Percentiles rank a stretch among this genome's conserved stretches.
phyloP scores from a whole-genome alignment of 768 basidiomycete species.

The Amanita phalloides region DNA sequence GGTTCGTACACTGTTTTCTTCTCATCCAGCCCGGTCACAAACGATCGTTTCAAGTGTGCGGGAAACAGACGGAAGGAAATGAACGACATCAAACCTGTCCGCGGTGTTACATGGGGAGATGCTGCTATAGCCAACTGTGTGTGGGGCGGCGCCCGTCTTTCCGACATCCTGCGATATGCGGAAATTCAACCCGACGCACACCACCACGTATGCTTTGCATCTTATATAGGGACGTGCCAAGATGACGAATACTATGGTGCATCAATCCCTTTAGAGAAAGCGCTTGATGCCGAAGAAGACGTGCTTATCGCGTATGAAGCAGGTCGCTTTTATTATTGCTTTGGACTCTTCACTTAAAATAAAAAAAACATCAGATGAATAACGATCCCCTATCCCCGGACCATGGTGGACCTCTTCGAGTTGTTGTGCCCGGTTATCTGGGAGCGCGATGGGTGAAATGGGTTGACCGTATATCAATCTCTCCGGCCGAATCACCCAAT shows the following conservation, averaged over 20 bases:
- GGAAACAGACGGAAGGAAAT: slow-evolving; percentile 53
- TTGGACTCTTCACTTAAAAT: not conserved
- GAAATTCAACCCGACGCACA: slow-evolving; percentile 24
- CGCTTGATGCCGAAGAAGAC: slow-evolving; percentile 32
- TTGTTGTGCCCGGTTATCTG: slow-evolving; percentile 55
- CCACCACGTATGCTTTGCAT: slow-evolving; percentile 50
- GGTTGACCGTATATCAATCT: slow-evolving; percentile 50
- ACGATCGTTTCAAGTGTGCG: slow-evolving; percentile 32
- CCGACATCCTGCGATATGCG: slow-evolving; percentile 39
- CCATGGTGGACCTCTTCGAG: slow-evolving; percentile 57
- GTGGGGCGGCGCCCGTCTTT: slow-evolving; percentile 53
- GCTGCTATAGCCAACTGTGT: slow-evolving; percentile 61
- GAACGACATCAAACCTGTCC: slow-evolving; percentile 29
- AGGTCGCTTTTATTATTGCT: not conserved
- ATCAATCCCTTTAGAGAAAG: slow-evolving; percentile 47
- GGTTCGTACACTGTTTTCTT: slow-evolving; percentile 20
- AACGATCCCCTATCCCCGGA: slow-evolving; percentile 43
- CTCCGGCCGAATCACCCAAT: slow-evolving; percentile 46
- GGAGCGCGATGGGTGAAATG: slow-evolving; percentile 75
- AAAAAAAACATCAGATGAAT: slow-evolving; percentile 43
- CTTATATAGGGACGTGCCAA: slow-evolving; percentile 48
- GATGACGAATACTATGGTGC: slow-evolving; percentile 54
- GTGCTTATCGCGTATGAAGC: slow-evolving; percentile 58
- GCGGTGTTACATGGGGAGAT: slow-evolving; percentile 54
- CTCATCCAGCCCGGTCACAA: not conserved